Conservation (phyloP, 2,329 filamentous ascomycete species). For the Colletotrichum viniferum region DNA sequence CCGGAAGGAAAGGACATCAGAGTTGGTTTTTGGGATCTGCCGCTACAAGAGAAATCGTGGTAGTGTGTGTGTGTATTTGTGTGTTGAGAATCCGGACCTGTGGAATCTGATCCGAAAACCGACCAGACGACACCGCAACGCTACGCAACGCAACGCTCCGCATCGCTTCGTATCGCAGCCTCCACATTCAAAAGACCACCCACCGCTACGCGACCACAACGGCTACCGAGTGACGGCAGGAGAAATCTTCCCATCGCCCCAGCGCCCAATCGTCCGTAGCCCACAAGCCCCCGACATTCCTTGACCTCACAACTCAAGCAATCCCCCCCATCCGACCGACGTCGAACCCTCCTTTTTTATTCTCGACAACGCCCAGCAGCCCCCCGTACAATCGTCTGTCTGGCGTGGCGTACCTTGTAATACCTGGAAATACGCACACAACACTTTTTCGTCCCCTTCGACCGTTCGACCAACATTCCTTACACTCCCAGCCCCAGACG, state of each 20-base stretch:
- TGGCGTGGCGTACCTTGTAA: constrained; percentile 23
- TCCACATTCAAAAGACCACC: constrained; percentile 14
- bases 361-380: constrained; percentile 13
- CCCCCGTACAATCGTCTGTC: constrained; percentile 1
- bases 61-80: background rate
- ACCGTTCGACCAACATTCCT: constrained; percentile 21
- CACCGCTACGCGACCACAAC: constrained; percentile 21
- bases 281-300: constrained; percentile 24
- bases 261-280: constrained; percentile 14
- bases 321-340: constrained; percentile 5
- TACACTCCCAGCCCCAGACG: background rate
- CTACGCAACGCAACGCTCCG: background rate
- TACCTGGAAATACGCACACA: constrained; percentile 18
- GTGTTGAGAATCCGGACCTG: background rate
- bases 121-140: background rate
- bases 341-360: constrained; percentile 20
- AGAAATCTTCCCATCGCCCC: constrained; percentile 21
- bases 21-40: background rate
- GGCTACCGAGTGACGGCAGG: constrained; percentile 17
- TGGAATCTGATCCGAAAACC: constrained; percentile 14
- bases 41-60: background rate
- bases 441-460: background rate
- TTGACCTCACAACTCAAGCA: constrained; percentile 19
- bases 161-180: constrained; percentile 15
- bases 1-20: constrained; percentile 16